A percentile compares a stretch with the other conserved stretches of the same genome.
phyloP scores from a whole-genome alignment of 2,329 filamentous ascomycete species.

The Tympanopsis confertula region DNA sequence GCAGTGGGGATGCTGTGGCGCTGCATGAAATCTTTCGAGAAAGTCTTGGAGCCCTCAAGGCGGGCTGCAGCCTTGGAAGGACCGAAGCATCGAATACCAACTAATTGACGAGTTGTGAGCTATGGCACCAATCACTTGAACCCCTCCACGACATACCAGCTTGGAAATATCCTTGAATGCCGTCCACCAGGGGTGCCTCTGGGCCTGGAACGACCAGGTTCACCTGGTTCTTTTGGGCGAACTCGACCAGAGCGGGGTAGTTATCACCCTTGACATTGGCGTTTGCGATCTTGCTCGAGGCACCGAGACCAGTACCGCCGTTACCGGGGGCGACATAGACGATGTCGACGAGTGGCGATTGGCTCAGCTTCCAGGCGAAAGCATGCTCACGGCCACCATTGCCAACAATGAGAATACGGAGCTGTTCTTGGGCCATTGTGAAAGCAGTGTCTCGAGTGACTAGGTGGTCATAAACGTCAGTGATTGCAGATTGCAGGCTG shows the following conservation, averaged over 20 bases:
- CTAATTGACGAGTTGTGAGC: slow-evolving; percentile 23
- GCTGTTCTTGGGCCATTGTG: slow-evolving; percentile 8
- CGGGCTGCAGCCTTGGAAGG: slow-evolving; percentile 73
- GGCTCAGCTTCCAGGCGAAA: slow-evolving; percentile 82
- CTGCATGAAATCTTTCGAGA: slow-evolving; percentile 96
- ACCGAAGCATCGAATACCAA: slow-evolving; percentile 72
- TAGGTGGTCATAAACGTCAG: no score
- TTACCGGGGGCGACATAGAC: slow-evolving; percentile 70
- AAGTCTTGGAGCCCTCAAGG: slow-evolving; percentile 95
- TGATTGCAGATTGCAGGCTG: no score
- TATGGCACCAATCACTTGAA: no score
- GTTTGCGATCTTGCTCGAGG: slow-evolving; percentile 62
- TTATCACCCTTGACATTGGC: slow-evolving; percentile 62
- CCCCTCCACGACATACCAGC: slow-evolving; percentile 26
- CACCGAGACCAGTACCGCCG: slow-evolving; percentile 59
- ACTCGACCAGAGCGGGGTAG: slow-evolving; percentile 64
- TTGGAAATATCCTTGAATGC: slow-evolving; percentile 74
- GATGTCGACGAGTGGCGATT: slow-evolving; percentile 66
- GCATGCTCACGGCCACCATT: slow-evolving; percentile 93
- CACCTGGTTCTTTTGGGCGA: slow-evolving; percentile 62
- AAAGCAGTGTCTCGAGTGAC: neutral
- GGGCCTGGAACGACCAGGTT: slow-evolving; percentile 84
- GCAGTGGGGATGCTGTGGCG: slow-evolving; percentile 83
- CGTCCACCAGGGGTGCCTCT: slow-evolving; percentile 85
- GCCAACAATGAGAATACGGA: slow-evolving; percentile 75